Conservation (phyloP, 1,139 yeast genomes). For the Debaryomyces sp. region DNA sequence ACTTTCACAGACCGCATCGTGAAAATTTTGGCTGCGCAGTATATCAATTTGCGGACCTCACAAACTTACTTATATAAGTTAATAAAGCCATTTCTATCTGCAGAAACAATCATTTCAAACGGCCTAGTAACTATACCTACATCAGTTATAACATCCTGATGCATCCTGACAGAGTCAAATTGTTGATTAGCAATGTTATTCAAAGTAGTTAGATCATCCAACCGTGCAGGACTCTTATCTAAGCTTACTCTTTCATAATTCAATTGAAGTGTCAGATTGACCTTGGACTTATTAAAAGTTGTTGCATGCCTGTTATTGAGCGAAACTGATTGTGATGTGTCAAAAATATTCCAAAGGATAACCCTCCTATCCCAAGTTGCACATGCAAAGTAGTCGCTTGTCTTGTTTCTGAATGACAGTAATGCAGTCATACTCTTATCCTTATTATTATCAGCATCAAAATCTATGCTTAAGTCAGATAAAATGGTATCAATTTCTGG, state of each 20-base stretch:
- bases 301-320: conserved; percentile 11
- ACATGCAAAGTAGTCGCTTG: conserved; percentile 22
- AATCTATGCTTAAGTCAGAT: conserved; percentile 17
- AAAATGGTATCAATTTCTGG: conserved; percentile 20
- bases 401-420: conserved; percentile 9
- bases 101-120: conserved; percentile 62
- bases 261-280: conserved; percentile 15
- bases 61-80: conserved; percentile 51
- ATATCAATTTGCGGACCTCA: background rate
- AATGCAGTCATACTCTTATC: conserved; percentile 17
- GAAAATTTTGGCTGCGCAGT: conserved; percentile 1
- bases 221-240: conserved; percentile 8
- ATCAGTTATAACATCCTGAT: conserved; percentile 51
- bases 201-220: background rate
- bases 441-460: conserved; percentile 12
- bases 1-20: background rate
- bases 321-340: conserved; percentile 28
- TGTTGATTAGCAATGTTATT: background rate
- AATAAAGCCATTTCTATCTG: conserved; percentile 63
- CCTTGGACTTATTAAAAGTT: conserved; percentile 11
- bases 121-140: conserved; percentile 51
- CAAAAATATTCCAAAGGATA: conserved; percentile 35
- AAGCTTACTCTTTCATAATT: conserved; percentile 15
- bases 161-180: conserved; percentile 14
- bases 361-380: conserved; percentile 33